These are phyloP conservation scores for Gossypium bickii DNA, from an alignment of 345 rosid species.

Conservation along the genomic window DNA sequence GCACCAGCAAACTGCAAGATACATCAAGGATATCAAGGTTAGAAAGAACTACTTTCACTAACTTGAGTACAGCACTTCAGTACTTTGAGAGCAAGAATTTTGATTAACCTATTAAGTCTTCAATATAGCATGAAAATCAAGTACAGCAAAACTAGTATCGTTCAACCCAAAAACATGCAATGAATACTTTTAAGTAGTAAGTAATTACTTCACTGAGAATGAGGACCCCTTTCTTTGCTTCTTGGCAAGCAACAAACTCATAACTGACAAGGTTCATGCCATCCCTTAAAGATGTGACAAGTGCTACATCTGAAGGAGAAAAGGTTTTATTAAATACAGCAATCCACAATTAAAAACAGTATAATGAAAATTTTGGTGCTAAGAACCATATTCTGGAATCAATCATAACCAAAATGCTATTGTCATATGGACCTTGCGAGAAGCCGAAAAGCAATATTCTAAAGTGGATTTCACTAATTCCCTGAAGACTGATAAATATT, in stretches of 20 bases:
- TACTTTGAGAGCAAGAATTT: background rate
- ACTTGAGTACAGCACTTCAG: background rate
- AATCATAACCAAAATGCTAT: background rate
- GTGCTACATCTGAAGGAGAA: constrained; percentile 72
- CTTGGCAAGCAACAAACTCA: constrained; percentile 99
- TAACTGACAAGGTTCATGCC: constrained; percentile 99
- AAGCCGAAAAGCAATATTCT: background rate
- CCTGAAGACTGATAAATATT: background rate
- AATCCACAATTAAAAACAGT: background rate
- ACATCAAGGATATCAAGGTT: constrained; percentile 8
- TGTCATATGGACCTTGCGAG: background rate
- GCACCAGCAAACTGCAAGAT: constrained; percentile 92
- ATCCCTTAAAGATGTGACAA: constrained; percentile 95
- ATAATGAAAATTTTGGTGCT: background rate
- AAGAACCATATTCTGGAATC: background rate
- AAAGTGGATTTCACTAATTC: background rate
- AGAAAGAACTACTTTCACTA: background rate
- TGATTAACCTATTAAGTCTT: background rate
- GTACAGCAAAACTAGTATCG: background rate
- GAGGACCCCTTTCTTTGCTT: constrained; percentile 92
- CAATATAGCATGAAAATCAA: constrained; percentile 2
- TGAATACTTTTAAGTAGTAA: constrained; percentile 8
- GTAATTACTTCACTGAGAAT: constrained; percentile 94
- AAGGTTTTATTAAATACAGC: constrained; percentile 1
- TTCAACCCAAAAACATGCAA: background rate